phyloP scores from a whole-genome alignment of 306 rosid species.

The Ormosia semicastrata region DNA sequence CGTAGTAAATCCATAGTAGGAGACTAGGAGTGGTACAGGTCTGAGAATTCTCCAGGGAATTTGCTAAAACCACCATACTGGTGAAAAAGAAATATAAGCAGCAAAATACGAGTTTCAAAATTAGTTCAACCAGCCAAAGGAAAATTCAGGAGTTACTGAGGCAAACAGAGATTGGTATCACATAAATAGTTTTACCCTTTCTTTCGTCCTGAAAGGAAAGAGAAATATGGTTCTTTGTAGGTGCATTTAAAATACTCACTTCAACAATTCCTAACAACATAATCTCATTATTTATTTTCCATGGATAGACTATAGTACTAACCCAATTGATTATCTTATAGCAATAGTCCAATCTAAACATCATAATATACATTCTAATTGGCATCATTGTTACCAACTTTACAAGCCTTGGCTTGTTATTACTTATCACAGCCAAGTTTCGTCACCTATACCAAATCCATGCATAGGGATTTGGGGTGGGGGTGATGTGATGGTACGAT shows the following conservation, averaged over 20 bases:
- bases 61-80: slow-evolving; percentile 95
- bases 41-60: slow-evolving; percentile 67
- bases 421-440: background rate
- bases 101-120: slow-evolving; percentile 15
- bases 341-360: background rate
- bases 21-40: slow-evolving; percentile 82
- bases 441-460: background rate
- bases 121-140: background rate
- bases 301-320: background rate
- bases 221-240: background rate
- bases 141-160: background rate
- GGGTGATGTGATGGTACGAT: too few relatives aligned
- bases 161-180: background rate
- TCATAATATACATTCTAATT: background rate
- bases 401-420: background rate
- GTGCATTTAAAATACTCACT: background rate
- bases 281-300: background rate
- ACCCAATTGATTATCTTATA: background rate
- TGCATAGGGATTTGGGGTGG: background rate
- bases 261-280: background rate
- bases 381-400: background rate
- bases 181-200: background rate
- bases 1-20: slow-evolving; percentile 76
- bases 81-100: slow-evolving; percentile 30
- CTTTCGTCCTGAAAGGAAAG: background rate